Evolutionary conservation across 2,329 filamentous ascomycete genomes (phyloP), one percentile per base, ranked within the genome.

Genomic region (Aureobasidium sp.): DNA sequence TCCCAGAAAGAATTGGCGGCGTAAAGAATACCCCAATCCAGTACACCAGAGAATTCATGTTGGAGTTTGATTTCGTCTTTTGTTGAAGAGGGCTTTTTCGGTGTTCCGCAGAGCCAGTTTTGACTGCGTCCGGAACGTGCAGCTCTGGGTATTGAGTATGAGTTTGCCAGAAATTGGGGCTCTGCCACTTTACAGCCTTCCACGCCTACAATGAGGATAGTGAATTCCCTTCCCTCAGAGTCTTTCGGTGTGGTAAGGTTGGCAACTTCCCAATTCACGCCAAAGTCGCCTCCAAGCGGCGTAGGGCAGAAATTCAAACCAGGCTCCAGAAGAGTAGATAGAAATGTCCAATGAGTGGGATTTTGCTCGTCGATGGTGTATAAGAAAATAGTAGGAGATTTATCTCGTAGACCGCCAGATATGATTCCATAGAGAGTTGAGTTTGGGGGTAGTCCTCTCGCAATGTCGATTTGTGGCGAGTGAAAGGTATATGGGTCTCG

Each of bases 261-360:
- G 27, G 73, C 75, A 10, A 78, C 77, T 64, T 82, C 79, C 78
- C 79, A 81, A 57, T 82, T 82, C 10, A 76, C 70, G 0, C 80
- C 80, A 11, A 80, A 71, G 48, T 82, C 78, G 3, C 79, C 78
- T 0, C 75, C 76, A 79, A 80, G 82, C 50, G 71, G 69, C 0
- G 77, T 77, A 0, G 74, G 68, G 6, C 68, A 68, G 32, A 73
- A 71, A 29, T 76, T 76, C 9, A 74, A 64, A 0, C 73, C 74
- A 5, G 79, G 64, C 53, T 79, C 70, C 5, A 76, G 65, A 29
- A 82, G 67, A 3, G 73, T 72, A 2, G 78, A 78, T 6, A 79
- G 49, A 44, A 78, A 82, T 21, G 69, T 64, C 80, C 80, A 82
- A 11, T 73, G 68, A 1, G 69, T 70, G 3, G 79, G 66, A 54